Evolutionary conservation across 2,329 filamentous ascomycete species (phyloP), one percentile per base, ranked within the genome.

Genomic region (Hawksworthiomyces lignivorus): DNA sequence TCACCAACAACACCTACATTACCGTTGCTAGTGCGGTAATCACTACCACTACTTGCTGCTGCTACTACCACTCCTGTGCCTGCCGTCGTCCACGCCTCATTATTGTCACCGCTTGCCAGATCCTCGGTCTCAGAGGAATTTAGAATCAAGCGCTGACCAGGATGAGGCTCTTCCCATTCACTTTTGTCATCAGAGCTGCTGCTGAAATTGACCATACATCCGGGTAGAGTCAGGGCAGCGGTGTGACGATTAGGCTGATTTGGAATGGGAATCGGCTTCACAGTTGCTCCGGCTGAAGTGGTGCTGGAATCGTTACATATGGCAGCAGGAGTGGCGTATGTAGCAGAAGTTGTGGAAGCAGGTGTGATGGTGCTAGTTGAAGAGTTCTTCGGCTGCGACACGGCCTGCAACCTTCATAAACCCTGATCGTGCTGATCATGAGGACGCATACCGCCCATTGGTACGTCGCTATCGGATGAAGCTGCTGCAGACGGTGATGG

Each of bases 331-430:
- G 24, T 17, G 34, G 34, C 7, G 8, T 17, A 22, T 33, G 49
- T 43, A 39, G 52, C 46, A 45, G 50, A 48, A 51, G 52, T 50
- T 46, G 55, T 54, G 50, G 60, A 57, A 60, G 62, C 52, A 56
- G 43, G 38, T 4, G 33, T 37, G 12, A 45, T 43, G 20, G 43
- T 44, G 19, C 21, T 36, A 14, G 32, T 28, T 15, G 41, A 44
- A 11, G 39, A 33, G 36, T 39, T 50, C 17, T 58, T 57, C 56
- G 65, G 63, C 63, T 62, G 61, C 64, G 69, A 63, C 68, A 69
- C 68, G 71, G 65, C 74, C 73, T 76, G 70, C 63, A 58, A 70
- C 62, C 68, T 65, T 76, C 73, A 80, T 72, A 72, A 73, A 34
- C 24, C 31, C 4, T 35, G 43, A 33, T 30, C 24, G 30, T 28